Evolutionary conservation across 352 stramenopile species (phyloP).

Genomic region (Globisporangium mamillatum): DNA sequence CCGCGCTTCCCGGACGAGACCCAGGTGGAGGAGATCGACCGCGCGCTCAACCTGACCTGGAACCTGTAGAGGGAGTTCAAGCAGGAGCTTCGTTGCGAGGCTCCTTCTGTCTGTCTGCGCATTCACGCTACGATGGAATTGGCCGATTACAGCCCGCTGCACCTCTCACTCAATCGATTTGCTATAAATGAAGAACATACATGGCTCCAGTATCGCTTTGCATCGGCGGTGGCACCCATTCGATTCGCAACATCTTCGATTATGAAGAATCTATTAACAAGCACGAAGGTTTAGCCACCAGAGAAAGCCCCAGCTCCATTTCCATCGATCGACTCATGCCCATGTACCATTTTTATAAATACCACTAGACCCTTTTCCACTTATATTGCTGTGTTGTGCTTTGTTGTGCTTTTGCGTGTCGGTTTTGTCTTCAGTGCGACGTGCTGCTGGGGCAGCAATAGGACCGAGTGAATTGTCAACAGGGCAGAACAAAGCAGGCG

Average conservation of each 20-base stretch:
- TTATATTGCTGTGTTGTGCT: too few species aligned
- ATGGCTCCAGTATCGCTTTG: not conserved
- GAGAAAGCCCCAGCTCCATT: not conserved
- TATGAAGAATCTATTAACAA: not conserved
- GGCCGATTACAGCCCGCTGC: not conserved
- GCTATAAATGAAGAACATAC: not conserved
- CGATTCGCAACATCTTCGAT: not conserved
- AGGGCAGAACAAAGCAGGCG: not conserved
- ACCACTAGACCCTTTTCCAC: not conserved
- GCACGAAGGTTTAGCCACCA: not conserved
- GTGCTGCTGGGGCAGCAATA: not conserved
- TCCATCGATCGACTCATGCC: not conserved
- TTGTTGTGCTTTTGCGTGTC: not conserved
- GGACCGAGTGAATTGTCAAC: not conserved
- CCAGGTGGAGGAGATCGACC: slow-evolving; percentile 70
- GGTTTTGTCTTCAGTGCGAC: not conserved
- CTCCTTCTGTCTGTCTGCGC: not conserved
- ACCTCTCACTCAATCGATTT: not conserved
- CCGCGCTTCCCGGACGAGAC: slow-evolving; percentile 65
- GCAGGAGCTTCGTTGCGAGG: not conserved
- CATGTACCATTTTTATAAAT: slow-evolving; percentile 2
- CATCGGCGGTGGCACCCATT: not conserved
- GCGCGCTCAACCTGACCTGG: slow-evolving; percentile 48
- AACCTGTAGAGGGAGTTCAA: slow-evolving; percentile 26
- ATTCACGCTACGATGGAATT: not conserved